Percentiles rank a stretch among this genome's conserved stretches.
Conservation (phyloP, 331 rosid species). For the Erythrophleum ivorense region DNA sequence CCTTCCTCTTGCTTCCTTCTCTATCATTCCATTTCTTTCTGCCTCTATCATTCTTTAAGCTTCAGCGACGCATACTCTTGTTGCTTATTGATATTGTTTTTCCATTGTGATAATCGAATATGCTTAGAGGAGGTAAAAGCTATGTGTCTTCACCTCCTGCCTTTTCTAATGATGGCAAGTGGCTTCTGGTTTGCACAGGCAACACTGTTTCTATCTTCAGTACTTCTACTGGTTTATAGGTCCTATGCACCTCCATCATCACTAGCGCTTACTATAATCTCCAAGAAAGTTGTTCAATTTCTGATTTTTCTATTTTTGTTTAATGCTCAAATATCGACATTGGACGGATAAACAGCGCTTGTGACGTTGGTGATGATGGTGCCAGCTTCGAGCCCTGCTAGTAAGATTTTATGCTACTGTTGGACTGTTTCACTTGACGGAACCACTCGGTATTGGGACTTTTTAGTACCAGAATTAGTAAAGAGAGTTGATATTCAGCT, state of each 20-base stretch:
- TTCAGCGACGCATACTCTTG: background rate
- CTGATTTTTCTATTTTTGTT: background rate
- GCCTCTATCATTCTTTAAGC: background rate
- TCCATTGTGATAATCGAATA: conserved; percentile 10
- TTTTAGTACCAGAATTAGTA: conserved; percentile 63
- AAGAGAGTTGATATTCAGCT: conserved; percentile 56
- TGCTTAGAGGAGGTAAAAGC: conserved; percentile 76
- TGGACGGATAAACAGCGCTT: conserved; percentile 74
- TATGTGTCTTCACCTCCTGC: conserved; percentile 73
- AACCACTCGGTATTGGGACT: conserved; percentile 86
- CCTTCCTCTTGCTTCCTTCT: background rate
- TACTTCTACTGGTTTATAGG: conserved; percentile 73
- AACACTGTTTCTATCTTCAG: conserved; percentile 73
- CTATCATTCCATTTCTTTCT: background rate
- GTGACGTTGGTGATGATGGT: conserved; percentile 76
- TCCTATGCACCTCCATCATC: background rate
- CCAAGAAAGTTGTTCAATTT: background rate
- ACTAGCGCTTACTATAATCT: background rate
- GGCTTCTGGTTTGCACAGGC: conserved; percentile 73
- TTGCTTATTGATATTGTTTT: background rate
- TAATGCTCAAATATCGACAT: conserved; percentile 43
- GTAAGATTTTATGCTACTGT: conserved; percentile 59
- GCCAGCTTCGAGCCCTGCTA: conserved; percentile 53
- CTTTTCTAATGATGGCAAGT: conserved; percentile 78
- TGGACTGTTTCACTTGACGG: conserved; percentile 90